Base-by-base conservation (phyloP, 768 basidiomycete genomes). In the Holtermanniella nyarrowii region DNA sequence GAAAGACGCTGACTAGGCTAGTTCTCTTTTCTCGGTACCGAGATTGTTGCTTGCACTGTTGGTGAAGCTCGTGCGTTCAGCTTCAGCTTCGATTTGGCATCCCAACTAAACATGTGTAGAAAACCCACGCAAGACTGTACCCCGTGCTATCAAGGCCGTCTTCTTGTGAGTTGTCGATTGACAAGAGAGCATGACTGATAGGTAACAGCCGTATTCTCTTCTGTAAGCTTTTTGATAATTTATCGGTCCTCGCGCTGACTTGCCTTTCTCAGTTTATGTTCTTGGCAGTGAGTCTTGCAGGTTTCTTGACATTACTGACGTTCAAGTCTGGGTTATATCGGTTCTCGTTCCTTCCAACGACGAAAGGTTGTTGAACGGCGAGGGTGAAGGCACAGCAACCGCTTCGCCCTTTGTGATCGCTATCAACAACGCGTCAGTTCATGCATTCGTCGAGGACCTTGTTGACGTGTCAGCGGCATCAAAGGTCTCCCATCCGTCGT, bases 381-480 rank as follows among this genome's bases (percentile, higher is more conserved):
- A 46, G 10, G 63, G 60, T 13, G 44, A 48, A 10, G 60, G 60
- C n/a, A 59, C 58, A 37, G 65, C 65, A 16, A 59, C 60, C 21
- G 58, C 63, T 4, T 67, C 65, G n/a, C 72, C 72, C 13, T 73
- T 71, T 60, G 70, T 70, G 55, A 70, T 72, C 45, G 70, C 70
- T 25, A 70, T 73, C 53, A 44, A 66, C 16, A 62, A 64, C 40
- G 72, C 70, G 31, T 37, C 10, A 37, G 31, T 37, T 16, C 31
- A 37, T 37, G 31, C 31, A 7, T 37, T 37, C 31, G 31, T 7
- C 10, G 16, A 7, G 7, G 31, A 37, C 31, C 16, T 37, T 7
- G 31, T 16, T 37, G n/a, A n/a, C n/a, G n/a, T n/a, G n/a, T n/a
- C n/a, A 37, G 56, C 4, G 66, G 66, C 27, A 69, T 73, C 62